A percentile compares a stretch with the other conserved stretches of the same genome.
phyloP scores from a whole-genome alignment of 176 grass and related monocot genomes.

The Puccinellia tenuiflora region DNA sequence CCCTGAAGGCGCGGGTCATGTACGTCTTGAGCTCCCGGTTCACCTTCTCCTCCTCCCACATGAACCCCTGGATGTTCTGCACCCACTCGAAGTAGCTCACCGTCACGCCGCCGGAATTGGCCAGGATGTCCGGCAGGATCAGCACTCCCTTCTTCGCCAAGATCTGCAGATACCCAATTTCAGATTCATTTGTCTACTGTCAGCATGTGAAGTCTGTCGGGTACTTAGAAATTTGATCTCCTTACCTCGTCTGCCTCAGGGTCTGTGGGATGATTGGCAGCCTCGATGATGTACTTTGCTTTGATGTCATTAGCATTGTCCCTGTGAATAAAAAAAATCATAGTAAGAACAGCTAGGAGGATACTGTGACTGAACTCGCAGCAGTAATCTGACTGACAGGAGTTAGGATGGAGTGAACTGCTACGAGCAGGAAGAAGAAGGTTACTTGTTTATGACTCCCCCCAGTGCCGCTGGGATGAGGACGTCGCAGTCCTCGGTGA shows the following conservation, averaged over 20 bases:
- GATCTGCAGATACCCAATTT: slow-evolving; percentile 44
- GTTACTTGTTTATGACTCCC: slow-evolving; percentile 76
- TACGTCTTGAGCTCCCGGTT: slow-evolving; percentile 79
- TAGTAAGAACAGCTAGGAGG: background rate
- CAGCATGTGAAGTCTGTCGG: background rate
- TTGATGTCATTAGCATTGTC: slow-evolving; percentile 90
- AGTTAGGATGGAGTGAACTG: slow-evolving; percentile 1
- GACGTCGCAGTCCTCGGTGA: slow-evolving; percentile 84
- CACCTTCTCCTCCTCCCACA: slow-evolving; percentile 96
- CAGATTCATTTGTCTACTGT: background rate
- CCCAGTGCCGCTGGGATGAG: slow-evolving; percentile 83
- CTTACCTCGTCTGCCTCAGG: slow-evolving; percentile 92
- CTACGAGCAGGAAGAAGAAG: background rate
- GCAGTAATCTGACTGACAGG: background rate
- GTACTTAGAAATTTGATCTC: background rate
- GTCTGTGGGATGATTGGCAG: slow-evolving; percentile 95
- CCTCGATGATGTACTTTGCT: slow-evolving; percentile 94
- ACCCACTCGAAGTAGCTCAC: slow-evolving; percentile 99
- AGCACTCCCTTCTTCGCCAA: slow-evolving; percentile 89
- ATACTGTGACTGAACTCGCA: background rate
- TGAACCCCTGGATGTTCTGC: slow-evolving; percentile 98
- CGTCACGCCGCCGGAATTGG: slow-evolving; percentile 78
- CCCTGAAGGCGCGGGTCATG: slow-evolving; percentile 65
- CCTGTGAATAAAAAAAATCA: slow-evolving; percentile 19
- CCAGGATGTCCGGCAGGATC: slow-evolving; percentile 87